These are phyloP conservation scores for Malassezia dermatis DNA, from an alignment of 1,284 basidiomycete species.

Conservation along the genomic window DNA sequence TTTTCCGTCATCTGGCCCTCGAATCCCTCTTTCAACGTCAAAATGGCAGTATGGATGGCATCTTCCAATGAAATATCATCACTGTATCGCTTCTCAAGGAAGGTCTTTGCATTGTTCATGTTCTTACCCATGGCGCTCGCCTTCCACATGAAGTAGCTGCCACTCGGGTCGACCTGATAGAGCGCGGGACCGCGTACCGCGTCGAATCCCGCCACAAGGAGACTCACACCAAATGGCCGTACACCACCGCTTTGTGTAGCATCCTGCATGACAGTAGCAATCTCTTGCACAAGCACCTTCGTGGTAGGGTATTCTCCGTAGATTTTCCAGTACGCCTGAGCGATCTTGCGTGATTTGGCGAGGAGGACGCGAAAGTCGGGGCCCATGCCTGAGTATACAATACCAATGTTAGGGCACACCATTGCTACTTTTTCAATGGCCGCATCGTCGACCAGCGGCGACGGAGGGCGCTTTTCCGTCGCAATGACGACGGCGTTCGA, in stretches of 20 bases:
- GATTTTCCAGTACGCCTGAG: conserved; percentile 97
- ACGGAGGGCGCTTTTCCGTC: conserved; percentile 97
- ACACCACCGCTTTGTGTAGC: conserved; percentile 98
- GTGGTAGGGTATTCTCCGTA: conserved; percentile 99
- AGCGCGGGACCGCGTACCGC: conserved; percentile 76
- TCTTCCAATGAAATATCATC: conserved; percentile 98
- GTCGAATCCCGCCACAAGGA: conserved; percentile 94
- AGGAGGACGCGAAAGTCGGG: conserved; percentile 94
- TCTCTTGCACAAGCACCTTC: conserved; percentile 87
- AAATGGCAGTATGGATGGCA: conserved; percentile 95
- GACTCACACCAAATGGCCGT: conserved; percentile 89
- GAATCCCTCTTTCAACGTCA: conserved; percentile 96
- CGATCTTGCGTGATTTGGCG: conserved; percentile 86
- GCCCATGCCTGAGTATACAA: conserved; percentile 94
- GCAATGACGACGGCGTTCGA: conserved; percentile 98
- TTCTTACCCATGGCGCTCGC: conserved; percentile 99
- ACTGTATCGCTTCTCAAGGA: conserved; percentile 94
- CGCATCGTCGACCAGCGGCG: conserved; percentile 90
- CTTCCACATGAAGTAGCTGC: conserved; percentile 92
- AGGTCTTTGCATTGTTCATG: conserved; percentile 98
- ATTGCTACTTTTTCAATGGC: conserved; percentile 89
- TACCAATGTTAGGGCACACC: conserved; percentile 96
- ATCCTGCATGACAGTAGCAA: conserved; percentile 96
- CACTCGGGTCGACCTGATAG: conserved; percentile 97
- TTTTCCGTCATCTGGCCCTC: conserved; percentile 99